A percentile compares a stretch with the other conserved stretches of the same genome.
Conservation (phyloP, 2,329 filamentous ascomycete genomes). For the Colletotrichum phormii region DNA sequence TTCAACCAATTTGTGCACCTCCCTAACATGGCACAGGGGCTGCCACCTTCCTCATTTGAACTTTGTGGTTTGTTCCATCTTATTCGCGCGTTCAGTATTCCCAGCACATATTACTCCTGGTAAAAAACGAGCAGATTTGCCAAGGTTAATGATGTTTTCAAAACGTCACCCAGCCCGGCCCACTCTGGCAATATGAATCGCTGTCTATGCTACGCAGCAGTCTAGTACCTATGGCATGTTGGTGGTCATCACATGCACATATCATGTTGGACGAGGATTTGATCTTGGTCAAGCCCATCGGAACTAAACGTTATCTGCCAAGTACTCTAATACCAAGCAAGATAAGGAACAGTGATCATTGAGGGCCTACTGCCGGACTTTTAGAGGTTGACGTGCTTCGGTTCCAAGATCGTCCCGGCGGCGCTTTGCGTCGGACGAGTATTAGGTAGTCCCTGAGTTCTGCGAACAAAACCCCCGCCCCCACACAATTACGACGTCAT, state of each 20-base stretch:
- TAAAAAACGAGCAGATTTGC: background rate
- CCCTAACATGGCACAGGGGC: background rate
- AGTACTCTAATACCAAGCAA: background rate
- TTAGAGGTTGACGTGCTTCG: background rate
- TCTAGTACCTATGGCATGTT: background rate
- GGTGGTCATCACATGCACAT: background rate
- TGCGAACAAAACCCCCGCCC: conserved; percentile 24
- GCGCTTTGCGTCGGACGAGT: conserved; percentile 8
- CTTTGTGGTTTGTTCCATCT: background rate
- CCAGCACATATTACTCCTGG: background rate
- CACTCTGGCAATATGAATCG: too few relatives aligned
- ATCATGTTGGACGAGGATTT: background rate
- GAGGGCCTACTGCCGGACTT: background rate
- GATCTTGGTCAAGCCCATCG: background rate
- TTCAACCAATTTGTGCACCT: background rate
- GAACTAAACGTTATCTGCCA: background rate
- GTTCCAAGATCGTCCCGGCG: background rate
- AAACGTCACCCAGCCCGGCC: too few relatives aligned
- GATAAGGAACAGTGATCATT: background rate
- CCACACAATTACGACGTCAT: conserved; percentile 34
- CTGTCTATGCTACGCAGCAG: background rate
- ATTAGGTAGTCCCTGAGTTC: background rate
- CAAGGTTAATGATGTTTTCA: background rate
- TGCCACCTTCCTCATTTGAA: background rate
- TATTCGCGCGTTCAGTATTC: background rate